A percentile compares a stretch with the other conserved stretches of the same genome.
Evolutionary conservation across 805 yeast genomes (phyloP).

Genomic region (Crinitomyces ghanaensis): DNA sequence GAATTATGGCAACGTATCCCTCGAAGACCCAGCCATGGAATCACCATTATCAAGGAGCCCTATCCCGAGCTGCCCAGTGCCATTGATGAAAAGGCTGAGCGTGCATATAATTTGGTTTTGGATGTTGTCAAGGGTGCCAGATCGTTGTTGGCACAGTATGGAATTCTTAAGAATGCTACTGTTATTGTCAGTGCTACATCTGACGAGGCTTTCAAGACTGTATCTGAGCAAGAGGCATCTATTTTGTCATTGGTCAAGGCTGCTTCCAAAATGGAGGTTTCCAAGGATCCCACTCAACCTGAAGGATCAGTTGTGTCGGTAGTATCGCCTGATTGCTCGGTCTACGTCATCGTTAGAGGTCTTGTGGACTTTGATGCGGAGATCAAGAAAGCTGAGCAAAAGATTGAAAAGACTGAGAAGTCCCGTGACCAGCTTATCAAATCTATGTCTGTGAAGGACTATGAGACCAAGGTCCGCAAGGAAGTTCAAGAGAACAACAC

Average conservation of each 20-base stretch:
- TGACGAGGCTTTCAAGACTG: conserved; percentile 38
- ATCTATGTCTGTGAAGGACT: conserved; percentile 60
- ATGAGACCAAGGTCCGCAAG: conserved; percentile 71
- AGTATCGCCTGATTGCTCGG: conserved; percentile 70
- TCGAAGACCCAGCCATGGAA: conserved; percentile 59
- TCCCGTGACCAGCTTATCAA: conserved; percentile 55
- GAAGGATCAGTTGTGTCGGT: conserved; percentile 83
- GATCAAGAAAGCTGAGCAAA: conserved; percentile 69
- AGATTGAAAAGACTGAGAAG: conserved; percentile 54
- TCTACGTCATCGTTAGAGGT: conserved; percentile 87
- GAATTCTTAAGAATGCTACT: conserved; percentile 77
- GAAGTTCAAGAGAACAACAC: conserved; percentile 70
- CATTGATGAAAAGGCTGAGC: conserved; percentile 51
- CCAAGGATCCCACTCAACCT: conserved; percentile 45
- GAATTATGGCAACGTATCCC: conserved; percentile 99
- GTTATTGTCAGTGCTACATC: conserved; percentile 66
- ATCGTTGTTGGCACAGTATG: conserved; percentile 83
- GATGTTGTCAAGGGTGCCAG: conserved; percentile 85
- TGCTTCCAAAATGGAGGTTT: conserved; percentile 62
- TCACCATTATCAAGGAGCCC: conserved; percentile 67
- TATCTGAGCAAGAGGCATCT: conserved; percentile 65
- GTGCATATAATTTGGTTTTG: conserved; percentile 73
- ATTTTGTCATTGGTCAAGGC: conserved; percentile 88
- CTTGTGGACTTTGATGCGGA: conserved; percentile 88
- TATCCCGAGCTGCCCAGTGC: conserved; percentile 65